These are phyloP conservation scores for Entonaema liquescens DNA, from an alignment of 495 filamentous ascomycete species.

Conservation along the genomic window DNA sequence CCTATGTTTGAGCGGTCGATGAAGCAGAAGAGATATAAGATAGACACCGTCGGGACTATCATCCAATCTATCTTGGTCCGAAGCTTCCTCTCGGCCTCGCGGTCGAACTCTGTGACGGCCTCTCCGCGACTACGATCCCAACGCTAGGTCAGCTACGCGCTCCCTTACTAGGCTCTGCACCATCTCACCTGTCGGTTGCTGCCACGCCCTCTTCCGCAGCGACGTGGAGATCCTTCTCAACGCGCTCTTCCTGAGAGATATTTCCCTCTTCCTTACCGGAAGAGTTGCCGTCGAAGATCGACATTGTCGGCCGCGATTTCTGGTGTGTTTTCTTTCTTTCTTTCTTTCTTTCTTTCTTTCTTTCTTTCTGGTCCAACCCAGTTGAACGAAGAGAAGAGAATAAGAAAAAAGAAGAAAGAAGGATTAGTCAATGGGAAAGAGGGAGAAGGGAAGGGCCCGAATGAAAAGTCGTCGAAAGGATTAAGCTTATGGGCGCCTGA, in stretches of 20 bases:
- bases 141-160: constrained; percentile 7
- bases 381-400: no score
- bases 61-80: constrained; percentile 61
- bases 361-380: no score
- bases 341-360: no score
- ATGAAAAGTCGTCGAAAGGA: no score
- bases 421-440: no score
- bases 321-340: no score
- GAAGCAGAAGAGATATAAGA: constrained; percentile 70
- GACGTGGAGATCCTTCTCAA: constrained; percentile 47
- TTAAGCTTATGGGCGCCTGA: neutral
- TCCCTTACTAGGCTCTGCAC: no score
- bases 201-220: constrained; percentile 66
- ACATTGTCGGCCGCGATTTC: neutral
- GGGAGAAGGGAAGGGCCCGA: no score
- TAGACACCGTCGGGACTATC: constrained; percentile 63
- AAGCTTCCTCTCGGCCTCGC: constrained; percentile 64
- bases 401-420: no score
- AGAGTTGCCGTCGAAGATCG: constrained; percentile 1
- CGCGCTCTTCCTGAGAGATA: constrained; percentile 9
- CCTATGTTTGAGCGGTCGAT: constrained; percentile 72
- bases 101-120: constrained; percentile 66
- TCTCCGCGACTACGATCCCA: constrained; percentile 57
- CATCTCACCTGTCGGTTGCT: constrained; percentile 67
- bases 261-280: constrained; percentile 12